Evolutionary conservation across 2,329 filamentous ascomycete species (phyloP), one percentile per base, ranked within the genome.

Genomic region (Ophiostoma australiae): DNA sequence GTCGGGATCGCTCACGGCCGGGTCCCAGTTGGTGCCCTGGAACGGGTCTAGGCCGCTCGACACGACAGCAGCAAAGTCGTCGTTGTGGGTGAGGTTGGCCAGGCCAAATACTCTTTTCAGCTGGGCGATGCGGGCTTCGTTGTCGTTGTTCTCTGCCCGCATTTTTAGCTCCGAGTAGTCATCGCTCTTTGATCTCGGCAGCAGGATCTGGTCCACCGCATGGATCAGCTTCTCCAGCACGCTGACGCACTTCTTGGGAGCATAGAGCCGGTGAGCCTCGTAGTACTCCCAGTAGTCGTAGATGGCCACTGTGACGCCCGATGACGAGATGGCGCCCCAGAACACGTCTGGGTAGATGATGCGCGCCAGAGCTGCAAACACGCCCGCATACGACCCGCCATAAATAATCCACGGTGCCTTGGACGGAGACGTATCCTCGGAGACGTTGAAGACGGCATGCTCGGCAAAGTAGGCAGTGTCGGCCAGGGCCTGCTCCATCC

Each of bases 381-480:
- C 90, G 2, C 93, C 93, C 0, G 92, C 91, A 76, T 97, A 97
- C 0, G 90, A 93, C 0, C 92, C 92, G 1, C 93, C 93, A 73
- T 96, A 97, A 0, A 88, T 87, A 72, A 97, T 89, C 80, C 90
- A 95, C 0, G 92, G 87, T 15, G 72, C 72, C 5, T 67, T 48
- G 23, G 37, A 41, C 0, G 66, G 66, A 15, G 66, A 44, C 13
- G 17, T 27, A 13, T 31, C 66, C 8, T 48, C 23, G 6, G 58
- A 63, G 1, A 86, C 81, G 0, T 73, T 72, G 73, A 94, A 93
- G 69, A 87, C 82, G 58, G 93, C 84, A 74, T 95, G 85, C 73
- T 87, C 80, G 0, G 92, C 91, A 79, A 97, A 96, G 79, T 92
- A 96, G 1, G 88, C 91, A 63, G 89, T 88, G 78, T 97, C 93